phyloP scores from a whole-genome alignment of 495 filamentous ascomycete species.

The Penicillium salamii region DNA sequence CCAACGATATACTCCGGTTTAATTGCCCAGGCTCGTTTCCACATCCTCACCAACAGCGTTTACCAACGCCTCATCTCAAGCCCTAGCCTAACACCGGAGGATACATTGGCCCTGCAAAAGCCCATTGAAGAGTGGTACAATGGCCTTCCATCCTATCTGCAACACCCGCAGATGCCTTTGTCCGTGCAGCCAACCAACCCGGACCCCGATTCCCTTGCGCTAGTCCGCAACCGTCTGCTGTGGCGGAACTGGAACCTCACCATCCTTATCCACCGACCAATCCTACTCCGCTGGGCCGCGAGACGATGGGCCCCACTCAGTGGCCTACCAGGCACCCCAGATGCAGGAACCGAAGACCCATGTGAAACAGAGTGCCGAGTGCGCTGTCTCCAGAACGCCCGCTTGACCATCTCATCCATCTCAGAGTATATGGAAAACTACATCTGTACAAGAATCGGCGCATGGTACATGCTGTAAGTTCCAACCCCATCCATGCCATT shows the following conservation, averaged over 20 bases:
- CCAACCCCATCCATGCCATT: background rate
- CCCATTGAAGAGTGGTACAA: slow-evolving; percentile 49
- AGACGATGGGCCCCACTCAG: slow-evolving; percentile 37
- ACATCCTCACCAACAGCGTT: slow-evolving; percentile 47
- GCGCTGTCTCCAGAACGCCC: slow-evolving; percentile 44
- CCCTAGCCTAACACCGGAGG: slow-evolving; percentile 46
- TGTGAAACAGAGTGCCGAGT: slow-evolving; percentile 40
- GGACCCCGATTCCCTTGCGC: slow-evolving; percentile 35
- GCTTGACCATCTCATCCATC: slow-evolving; percentile 44
- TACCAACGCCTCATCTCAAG: slow-evolving; percentile 52
- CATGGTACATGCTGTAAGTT: slow-evolving; percentile 52
- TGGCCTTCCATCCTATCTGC: slow-evolving; percentile 43
- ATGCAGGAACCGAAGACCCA: slow-evolving; percentile 35
- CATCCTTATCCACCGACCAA: slow-evolving; percentile 51
- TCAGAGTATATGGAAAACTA: slow-evolving; percentile 42
- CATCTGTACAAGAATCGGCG: slow-evolving; percentile 41
- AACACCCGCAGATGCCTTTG: slow-evolving; percentile 28
- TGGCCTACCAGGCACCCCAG: slow-evolving; percentile 20
- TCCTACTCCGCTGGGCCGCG: slow-evolving; percentile 49
- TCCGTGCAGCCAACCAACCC: slow-evolving; percentile 18
- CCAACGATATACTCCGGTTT: slow-evolving; percentile 50
- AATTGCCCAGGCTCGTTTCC: slow-evolving; percentile 48
- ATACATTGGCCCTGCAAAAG: slow-evolving; percentile 43
- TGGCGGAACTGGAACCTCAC: slow-evolving; percentile 54
- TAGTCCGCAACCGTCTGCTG: slow-evolving; percentile 40